Evolutionary conservation across 2,329 filamentous ascomycete genomes (phyloP).

Genomic region (Claviceps monticola): DNA sequence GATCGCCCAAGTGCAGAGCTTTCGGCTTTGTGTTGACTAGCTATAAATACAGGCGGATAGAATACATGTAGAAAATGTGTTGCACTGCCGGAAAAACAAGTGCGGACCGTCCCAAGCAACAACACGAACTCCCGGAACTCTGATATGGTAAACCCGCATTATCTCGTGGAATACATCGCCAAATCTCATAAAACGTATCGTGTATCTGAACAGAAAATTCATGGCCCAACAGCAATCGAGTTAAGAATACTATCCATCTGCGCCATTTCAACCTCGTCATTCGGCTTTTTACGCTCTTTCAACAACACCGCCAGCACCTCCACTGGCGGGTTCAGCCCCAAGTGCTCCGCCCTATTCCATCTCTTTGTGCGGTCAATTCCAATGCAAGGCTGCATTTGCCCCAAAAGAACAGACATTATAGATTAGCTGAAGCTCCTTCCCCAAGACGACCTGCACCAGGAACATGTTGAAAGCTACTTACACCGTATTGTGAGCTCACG

Average conservation of each 20-base stretch:
- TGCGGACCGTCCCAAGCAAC: background rate
- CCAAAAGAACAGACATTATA: background rate
- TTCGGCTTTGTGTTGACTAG: background rate
- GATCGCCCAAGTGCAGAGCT: background rate
- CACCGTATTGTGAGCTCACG: constrained; percentile 79
- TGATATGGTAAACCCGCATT: background rate
- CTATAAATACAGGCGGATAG: background rate
- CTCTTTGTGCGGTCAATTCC: constrained; percentile 69
- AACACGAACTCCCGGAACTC: background rate
- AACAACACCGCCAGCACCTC: constrained; percentile 80
- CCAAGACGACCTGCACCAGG: background rate
- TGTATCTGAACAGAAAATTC: constrained; percentile 2
- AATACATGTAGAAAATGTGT: background rate
- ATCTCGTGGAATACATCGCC: background rate
- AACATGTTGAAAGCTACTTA: constrained; percentile 35
- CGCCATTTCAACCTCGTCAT: constrained; percentile 45
- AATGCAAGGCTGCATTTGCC: constrained; percentile 59
- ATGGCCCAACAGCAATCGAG: constrained; percentile 28
- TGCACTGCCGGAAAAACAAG: background rate
- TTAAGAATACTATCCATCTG: constrained; percentile 58
- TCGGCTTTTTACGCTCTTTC: constrained; percentile 49
- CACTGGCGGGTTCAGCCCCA: constrained; percentile 78
- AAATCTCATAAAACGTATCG: constrained; percentile 4
- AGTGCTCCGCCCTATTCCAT: constrained; percentile 71
- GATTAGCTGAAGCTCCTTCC: constrained; percentile 7